A percentile compares a stretch with the other conserved stretches of the same genome.
Conservation (phyloP, 129 eudicot genomes). For the Ambrosia artemisiifolia region DNA sequence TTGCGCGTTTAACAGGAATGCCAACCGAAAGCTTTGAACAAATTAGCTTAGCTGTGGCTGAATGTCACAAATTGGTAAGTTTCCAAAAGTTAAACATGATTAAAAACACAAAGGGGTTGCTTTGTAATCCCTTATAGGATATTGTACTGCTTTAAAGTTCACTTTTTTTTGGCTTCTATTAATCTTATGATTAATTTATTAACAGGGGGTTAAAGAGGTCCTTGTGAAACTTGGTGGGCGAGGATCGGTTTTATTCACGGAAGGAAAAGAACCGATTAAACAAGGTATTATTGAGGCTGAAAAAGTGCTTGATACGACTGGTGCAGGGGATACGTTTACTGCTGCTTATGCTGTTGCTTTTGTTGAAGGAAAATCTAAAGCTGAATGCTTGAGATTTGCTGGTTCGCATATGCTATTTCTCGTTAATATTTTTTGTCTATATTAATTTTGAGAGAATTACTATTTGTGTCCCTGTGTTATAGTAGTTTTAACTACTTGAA, state of each 20-base stretch:
- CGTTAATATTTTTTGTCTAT: not conserved
- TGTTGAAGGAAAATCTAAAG: constrained; percentile 78
- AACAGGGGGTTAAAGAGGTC: constrained; percentile 77
- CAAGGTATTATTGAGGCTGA: constrained; percentile 78
- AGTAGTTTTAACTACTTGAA: no score
- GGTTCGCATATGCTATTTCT: constrained; percentile 41
- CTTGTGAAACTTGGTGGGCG: constrained; percentile 92
- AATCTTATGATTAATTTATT: not conserved
- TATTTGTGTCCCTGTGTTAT: no score
- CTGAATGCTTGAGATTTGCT: constrained; percentile 86
- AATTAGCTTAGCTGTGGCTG: constrained; percentile 71
- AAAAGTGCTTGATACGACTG: constrained; percentile 86
- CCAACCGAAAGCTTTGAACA: constrained; percentile 75
- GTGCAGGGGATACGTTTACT: constrained; percentile 96
- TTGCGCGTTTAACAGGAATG: constrained; percentile 89
- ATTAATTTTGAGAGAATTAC: no score
- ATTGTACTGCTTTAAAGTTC: not conserved
- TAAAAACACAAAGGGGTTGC: not conserved
- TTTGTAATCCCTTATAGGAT: not conserved
- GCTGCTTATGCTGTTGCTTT: constrained; percentile 97
- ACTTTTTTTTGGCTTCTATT: not conserved
- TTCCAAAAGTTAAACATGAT: not conserved
- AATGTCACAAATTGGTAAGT: constrained; percentile 75
- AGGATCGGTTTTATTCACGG: constrained; percentile 70
- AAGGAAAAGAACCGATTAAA: constrained; percentile 81